Evolutionary conservation across 129 eudicot genomes (phyloP).

Genomic region (Escallonia rubra): DNA sequence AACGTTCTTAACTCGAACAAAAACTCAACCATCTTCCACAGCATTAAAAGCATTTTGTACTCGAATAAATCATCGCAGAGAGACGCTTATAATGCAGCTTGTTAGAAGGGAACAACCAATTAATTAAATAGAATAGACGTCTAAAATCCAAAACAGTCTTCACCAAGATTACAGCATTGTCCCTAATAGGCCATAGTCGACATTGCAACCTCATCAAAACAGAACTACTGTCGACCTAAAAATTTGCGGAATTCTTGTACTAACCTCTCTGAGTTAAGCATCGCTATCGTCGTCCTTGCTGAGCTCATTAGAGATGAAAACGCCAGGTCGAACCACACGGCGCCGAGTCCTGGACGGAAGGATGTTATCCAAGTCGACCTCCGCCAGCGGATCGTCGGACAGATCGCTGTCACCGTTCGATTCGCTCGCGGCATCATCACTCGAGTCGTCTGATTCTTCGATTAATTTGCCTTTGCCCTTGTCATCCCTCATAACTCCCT

Average conservation of each 20-base stretch:
- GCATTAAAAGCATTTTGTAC: no score
- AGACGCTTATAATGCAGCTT: no score
- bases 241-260: neutral
- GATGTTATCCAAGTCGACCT: slow-evolving; percentile 91
- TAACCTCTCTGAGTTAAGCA: slow-evolving; percentile 27
- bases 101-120: neutral
- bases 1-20: no score
- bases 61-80: no score
- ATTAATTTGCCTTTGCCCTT: slow-evolving; percentile 82
- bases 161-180: neutral
- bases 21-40: no score
- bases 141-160: slow-evolving; percentile 3
- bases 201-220: slow-evolving; percentile 1
- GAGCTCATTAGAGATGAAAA: slow-evolving; percentile 30
- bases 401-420: slow-evolving; percentile 53
- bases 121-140: neutral
- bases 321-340: slow-evolving; percentile 37
- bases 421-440: slow-evolving; percentile 25
- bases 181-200: neutral
- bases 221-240: neutral
- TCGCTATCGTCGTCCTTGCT: slow-evolving; percentile 17
- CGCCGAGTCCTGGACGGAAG: slow-evolving; percentile 92
- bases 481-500: slow-evolving; percentile 53
- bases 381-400: slow-evolving; percentile 89
- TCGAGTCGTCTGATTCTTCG: slow-evolving; percentile 53